Evolutionary conservation across 108 stramenopile genomes (phyloP).

Genomic region (Mayamaea pseudoterrestris): DNA sequence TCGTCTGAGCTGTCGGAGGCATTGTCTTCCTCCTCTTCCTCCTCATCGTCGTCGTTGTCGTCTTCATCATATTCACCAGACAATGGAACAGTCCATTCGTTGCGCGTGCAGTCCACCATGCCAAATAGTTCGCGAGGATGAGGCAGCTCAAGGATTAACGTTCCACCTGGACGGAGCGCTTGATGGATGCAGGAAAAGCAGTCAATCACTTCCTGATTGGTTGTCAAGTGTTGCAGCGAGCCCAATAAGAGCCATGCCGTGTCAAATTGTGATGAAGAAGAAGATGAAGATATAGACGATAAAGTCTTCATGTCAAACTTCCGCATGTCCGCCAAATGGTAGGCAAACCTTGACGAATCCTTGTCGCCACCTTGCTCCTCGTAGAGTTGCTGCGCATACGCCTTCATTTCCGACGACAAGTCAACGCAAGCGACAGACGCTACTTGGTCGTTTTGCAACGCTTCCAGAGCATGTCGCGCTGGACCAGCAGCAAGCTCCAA

Average conservation of each 20-base stretch:
- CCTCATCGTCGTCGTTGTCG: constrained; percentile 54
- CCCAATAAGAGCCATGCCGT: constrained; percentile 73
- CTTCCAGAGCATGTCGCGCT: constrained; percentile 60
- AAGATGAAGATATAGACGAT: too few relatives aligned
- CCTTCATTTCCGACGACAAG: constrained; percentile 50
- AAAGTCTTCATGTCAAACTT: constrained; percentile 15
- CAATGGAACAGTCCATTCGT: constrained; percentile 68
- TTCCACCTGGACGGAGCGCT: constrained; percentile 31
- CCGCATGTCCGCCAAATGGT: constrained; percentile 55
- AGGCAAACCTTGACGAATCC: constrained; percentile 20
- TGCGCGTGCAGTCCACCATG: constrained; percentile 66
- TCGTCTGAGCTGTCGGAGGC: constrained; percentile 35
- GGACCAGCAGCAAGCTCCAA: constrained; percentile 78
- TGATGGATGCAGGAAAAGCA: constrained; percentile 38
- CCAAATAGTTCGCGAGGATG: constrained; percentile 76
- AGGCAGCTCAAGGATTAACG: constrained; percentile 61
- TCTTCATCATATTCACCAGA: constrained; percentile 45
- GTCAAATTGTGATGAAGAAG: too few relatives aligned
- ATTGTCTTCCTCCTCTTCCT: constrained; percentile 77
- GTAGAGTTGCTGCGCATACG: constrained; percentile 44
- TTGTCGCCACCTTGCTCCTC: constrained; percentile 27
- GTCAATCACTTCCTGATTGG: constrained; percentile 55
- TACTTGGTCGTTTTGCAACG: constrained; percentile 20
- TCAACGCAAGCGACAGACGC: constrained; percentile 48
- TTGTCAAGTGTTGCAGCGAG: constrained; percentile 64